These are phyloP conservation scores for Botrytis cinerea DNA, from an alignment of 2,329 filamentous ascomycete genomes.

Conservation along the genomic window DNA sequence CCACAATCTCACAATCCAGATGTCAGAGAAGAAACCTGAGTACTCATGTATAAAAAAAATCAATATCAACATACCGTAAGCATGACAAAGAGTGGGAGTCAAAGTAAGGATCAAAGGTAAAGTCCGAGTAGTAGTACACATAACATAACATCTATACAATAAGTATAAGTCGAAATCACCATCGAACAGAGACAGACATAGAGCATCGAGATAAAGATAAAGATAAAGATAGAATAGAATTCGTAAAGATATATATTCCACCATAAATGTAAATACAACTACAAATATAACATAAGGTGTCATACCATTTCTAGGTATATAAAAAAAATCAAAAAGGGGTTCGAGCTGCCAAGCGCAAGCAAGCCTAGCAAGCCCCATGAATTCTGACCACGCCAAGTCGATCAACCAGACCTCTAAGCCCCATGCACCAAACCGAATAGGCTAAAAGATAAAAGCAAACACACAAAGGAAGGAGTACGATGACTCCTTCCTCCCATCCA, in stretches of 20 bases:
- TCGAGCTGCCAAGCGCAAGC: background rate
- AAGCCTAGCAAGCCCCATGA: background rate
- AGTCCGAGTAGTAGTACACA: background rate
- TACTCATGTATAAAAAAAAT: no score
- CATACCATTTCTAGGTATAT: background rate
- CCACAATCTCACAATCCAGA: no score
- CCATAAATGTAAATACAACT: background rate
- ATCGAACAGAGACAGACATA: no score
- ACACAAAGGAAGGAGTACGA: background rate
- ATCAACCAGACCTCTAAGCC: background rate
- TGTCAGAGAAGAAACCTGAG: no score
- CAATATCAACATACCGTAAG: background rate
- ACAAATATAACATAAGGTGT: background rate
- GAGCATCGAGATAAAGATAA: background rate
- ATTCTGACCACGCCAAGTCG: background rate
- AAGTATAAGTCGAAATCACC: background rate
- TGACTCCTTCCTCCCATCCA: background rate
- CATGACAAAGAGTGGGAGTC: background rate
- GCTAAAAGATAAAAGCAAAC: background rate
- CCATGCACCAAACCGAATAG: background rate
- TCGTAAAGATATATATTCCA: background rate
- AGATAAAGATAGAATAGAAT: background rate
- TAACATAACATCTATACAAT: background rate
- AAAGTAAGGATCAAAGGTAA: no score
- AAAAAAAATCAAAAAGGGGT: background rate